Evolutionary conservation across 2,329 filamentous ascomycete genomes (phyloP).

Genomic region (Dactylellina parvicollis): DNA sequence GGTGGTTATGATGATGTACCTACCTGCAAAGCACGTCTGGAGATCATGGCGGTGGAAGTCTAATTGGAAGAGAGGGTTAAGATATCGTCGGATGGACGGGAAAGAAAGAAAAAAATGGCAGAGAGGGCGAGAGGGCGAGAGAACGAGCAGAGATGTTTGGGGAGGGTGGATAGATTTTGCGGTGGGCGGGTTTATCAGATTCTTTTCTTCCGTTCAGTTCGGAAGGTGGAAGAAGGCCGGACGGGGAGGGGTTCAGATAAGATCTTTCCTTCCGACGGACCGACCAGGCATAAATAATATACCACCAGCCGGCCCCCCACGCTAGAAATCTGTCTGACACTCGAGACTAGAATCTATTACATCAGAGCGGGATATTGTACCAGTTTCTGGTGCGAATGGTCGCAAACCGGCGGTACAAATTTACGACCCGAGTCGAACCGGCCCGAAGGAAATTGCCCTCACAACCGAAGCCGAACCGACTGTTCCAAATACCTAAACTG

Average conservation of each 20-base stretch:
- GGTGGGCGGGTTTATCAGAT: constrained; percentile 21
- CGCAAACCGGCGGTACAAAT: not conserved
- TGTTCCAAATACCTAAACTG: no score
- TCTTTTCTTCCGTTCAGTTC: constrained; percentile 29
- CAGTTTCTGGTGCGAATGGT: not conserved
- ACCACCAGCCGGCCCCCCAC: no score
- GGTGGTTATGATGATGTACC: not conserved
- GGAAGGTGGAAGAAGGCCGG: constrained; percentile 11
- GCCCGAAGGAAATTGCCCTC: not conserved
- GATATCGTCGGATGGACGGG: not conserved
- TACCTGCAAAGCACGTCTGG: constrained; percentile 50
- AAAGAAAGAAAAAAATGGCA: not conserved
- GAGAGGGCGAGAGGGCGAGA: not conserved
- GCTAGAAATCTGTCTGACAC: not conserved
- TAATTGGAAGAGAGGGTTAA: not conserved
- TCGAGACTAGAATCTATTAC: not conserved
- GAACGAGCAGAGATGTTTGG: not conserved
- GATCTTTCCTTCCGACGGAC: constrained; percentile 13
- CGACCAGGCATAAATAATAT: no score
- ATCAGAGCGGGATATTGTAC: not conserved
- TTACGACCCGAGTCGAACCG: not conserved
- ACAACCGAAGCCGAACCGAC: not conserved
- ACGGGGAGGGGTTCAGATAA: constrained; percentile 24
- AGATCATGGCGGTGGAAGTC: constrained; percentile 32
- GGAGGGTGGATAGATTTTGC: constrained; percentile 20